A percentile compares a stretch with the other conserved stretches of the same genome.
phyloP scores from a whole-genome alignment of 1,284 basidiomycete species.

The Cutaneotrichosporon spelunceum region DNA sequence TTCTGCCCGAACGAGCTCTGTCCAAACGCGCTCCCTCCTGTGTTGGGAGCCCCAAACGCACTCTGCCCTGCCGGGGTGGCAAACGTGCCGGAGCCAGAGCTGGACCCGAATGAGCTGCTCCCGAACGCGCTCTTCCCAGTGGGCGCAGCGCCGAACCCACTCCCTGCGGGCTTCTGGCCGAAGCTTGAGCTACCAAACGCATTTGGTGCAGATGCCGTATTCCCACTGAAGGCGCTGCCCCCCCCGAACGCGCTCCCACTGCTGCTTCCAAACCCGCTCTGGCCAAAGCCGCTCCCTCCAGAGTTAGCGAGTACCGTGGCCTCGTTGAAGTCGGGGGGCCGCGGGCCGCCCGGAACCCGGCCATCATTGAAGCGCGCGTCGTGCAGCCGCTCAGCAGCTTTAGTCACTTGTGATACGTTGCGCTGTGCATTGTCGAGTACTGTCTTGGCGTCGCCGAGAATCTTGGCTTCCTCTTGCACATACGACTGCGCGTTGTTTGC shows the following conservation, averaged over 20 bases:
- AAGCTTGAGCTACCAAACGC: slow-evolving; percentile 1
- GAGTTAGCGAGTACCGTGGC: slow-evolving; percentile 22
- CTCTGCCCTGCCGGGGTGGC: neutral
- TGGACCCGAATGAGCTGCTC: slow-evolving; percentile 14
- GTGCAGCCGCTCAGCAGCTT: slow-evolving; percentile 40
- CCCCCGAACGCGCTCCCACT: slow-evolving; percentile 15
- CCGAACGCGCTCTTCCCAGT: slow-evolving; percentile 9
- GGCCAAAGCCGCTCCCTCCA: slow-evolving; percentile 8
- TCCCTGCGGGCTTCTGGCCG: slow-evolving; percentile 6
- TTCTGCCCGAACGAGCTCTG: slow-evolving; percentile 18
- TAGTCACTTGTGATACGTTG: slow-evolving; percentile 26
- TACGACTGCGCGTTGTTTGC: slow-evolving; percentile 18
- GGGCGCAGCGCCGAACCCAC: neutral
- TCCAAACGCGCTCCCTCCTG: slow-evolving; percentile 8
- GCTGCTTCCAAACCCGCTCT: slow-evolving; percentile 3
- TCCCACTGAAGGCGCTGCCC: slow-evolving; percentile 1
- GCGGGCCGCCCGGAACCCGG: slow-evolving; percentile 18
- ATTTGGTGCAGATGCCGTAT: neutral
- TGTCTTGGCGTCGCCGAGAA: slow-evolving; percentile 27
- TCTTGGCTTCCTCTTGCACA: slow-evolving; percentile 37
- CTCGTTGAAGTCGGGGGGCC: slow-evolving; percentile 40
- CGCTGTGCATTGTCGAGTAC: slow-evolving; percentile 33
- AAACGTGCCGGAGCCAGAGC: neutral
- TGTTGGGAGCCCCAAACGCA: slow-evolving; percentile 13
- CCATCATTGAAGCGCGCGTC: slow-evolving; percentile 36